A percentile compares a stretch with the other conserved stretches of the same genome.
Conservation (phyloP, 768 basidiomycete genomes). For the Boletus patriciae region DNA sequence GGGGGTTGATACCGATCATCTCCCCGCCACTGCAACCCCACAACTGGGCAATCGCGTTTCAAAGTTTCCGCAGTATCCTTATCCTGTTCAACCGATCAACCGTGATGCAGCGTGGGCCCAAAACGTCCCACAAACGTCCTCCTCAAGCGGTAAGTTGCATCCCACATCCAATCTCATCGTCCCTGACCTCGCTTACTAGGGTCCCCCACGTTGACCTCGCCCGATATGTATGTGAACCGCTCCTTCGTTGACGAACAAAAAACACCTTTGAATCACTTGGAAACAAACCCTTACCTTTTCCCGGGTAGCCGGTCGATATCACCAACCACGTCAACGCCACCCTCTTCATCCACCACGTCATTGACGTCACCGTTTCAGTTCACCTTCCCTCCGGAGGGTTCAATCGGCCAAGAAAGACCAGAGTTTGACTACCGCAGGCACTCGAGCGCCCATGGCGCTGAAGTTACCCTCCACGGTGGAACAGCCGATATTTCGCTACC, state of each 20-base stretch:
- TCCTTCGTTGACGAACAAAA: conserved; percentile 59
- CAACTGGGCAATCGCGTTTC: conserved; percentile 44
- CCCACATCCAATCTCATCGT: conserved; percentile 29
- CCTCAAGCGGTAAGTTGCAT: conserved; percentile 32
- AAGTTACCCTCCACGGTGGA: conserved; percentile 71
- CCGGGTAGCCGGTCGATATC: conserved; percentile 71
- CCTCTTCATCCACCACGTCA: conserved; percentile 59
- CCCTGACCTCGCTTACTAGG: conserved; percentile 45
- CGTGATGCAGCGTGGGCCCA: conserved; percentile 33
- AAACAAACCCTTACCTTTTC: conserved; percentile 59
- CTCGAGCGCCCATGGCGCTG: conserved; percentile 50
- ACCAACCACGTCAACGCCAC: conserved; percentile 60
- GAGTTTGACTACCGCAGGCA: conserved; percentile 70
- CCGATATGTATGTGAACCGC: conserved; percentile 50
- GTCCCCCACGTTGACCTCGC: conserved; percentile 52
- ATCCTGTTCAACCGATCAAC: conserved; percentile 37
- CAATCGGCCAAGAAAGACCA: conserved; percentile 52
- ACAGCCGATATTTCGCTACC: conserved; percentile 68
- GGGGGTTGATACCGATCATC: conserved; percentile 35
- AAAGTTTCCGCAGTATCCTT: conserved; percentile 55
- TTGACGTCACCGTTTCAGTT: conserved; percentile 70
- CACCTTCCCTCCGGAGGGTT: conserved; percentile 53
- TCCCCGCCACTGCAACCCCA: conserved; percentile 27
- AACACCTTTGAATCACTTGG: conserved; percentile 47
- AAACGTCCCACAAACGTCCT: conserved; percentile 31